These are phyloP conservation scores for Alternaria triticina DNA, from an alignment of 2,329 filamentous ascomycete genomes.

Conservation along the genomic window DNA sequence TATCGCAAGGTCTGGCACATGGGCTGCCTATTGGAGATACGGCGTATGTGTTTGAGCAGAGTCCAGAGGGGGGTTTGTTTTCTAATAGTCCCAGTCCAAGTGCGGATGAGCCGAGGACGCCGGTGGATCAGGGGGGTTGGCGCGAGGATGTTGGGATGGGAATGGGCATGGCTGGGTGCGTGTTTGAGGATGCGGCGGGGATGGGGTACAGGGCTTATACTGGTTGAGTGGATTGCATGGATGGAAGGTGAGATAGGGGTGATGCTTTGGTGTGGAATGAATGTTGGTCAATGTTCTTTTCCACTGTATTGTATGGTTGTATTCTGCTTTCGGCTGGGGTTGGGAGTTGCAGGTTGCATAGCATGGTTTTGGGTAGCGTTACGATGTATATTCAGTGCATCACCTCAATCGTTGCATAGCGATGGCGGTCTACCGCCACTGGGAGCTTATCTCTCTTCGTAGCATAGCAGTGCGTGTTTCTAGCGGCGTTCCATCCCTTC, in stretches of 20 bases:
- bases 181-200: conserved; percentile 13
- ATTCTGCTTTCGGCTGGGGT: neutral
- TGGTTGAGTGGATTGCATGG: neutral
- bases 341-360: neutral
- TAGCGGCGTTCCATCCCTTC: neutral
- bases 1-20: conserved; percentile 2
- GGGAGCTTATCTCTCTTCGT: neutral
- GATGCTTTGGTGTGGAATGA: neutral
- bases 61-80: conserved; percentile 31
- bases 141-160: conserved; percentile 15
- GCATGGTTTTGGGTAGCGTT: neutral
- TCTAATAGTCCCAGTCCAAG: conserved; percentile 25
- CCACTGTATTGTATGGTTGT: neutral
- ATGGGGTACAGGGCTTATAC: conserved; percentile 12
- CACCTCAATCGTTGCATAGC: neutral
- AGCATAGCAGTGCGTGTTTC: neutral
- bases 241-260: neutral
- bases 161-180: conserved; percentile 1
- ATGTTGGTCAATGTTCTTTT: neutral
- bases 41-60: conserved; percentile 26
- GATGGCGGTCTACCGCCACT: neutral
- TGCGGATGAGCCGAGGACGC: conserved; percentile 31
- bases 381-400: neutral
- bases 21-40: conserved; percentile 13
- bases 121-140: conserved; percentile 17